phyloP scores from a whole-genome alignment of 495 filamentous ascomycete genomes.

The Aspergillus sclerotiicarbonarius region DNA sequence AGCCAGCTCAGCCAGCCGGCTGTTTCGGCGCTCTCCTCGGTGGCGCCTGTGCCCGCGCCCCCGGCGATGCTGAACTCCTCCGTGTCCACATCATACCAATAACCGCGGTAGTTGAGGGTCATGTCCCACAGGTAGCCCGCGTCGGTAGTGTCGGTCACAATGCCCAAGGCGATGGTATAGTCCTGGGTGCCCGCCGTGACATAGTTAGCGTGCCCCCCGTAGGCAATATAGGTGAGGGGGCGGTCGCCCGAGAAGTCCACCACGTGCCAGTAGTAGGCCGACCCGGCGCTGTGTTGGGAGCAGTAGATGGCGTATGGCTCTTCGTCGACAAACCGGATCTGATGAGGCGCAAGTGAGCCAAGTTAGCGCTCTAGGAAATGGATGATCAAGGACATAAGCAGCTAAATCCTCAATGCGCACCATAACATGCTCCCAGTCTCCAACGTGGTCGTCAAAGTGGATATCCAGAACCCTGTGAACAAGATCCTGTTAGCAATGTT shows the following conservation, averaged over 20 bases:
- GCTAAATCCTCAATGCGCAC: too few relatives aligned
- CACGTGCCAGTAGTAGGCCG: neutral
- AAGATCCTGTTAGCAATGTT: neutral
- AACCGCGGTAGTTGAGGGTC: neutral
- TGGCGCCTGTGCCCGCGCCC: neutral
- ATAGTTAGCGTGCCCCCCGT: neutral
- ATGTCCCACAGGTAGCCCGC: neutral
- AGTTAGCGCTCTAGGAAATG: too few relatives aligned
- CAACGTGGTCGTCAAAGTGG: neutral
- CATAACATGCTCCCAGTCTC: neutral
- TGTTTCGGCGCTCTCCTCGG: neutral
- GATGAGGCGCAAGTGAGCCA: neutral
- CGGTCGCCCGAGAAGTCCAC: neutral
- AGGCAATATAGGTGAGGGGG: neutral
- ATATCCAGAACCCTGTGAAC: neutral
- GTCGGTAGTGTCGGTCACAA: neutral
- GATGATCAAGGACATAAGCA: too few relatives aligned
- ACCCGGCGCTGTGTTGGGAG: neutral
- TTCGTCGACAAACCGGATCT: neutral
- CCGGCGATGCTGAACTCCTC: neutral
- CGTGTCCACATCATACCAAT: neutral
- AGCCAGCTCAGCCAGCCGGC: neutral
- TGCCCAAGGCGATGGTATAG: neutral
- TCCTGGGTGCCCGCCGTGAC: neutral
- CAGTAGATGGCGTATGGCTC: neutral